Evolutionary conservation across 805 yeast genomes (phyloP), one percentile per base, ranked within the genome.

Genomic region (Yamadazyma olivae): DNA sequence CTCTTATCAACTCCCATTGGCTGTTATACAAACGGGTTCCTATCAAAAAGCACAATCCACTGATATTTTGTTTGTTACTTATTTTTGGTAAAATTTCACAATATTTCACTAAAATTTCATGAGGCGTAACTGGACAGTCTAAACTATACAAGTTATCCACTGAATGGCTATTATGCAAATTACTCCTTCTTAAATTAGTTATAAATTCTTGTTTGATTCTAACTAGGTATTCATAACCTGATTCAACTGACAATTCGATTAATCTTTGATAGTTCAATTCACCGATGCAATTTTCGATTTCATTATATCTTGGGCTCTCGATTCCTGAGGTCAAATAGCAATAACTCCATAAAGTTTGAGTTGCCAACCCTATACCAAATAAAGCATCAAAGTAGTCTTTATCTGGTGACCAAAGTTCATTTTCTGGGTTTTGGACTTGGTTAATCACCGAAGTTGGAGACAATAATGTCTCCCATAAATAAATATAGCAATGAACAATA

Each of bases 1-100:
- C 73, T 31, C 70, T 51, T 7, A 67, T 53, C 6, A 65, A 54
- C 32, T 64, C 68, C 70, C 71, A 67, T 39, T 66, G 72, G 40
- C 70, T 59, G 26, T 49, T 51, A 31, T 64, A 45, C 17, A 67
- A 49, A 27, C 53, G 57, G 0, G 64, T 55, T 1, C 70, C 70
- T 6, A 68, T 59, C 24, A 66, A 49, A 40, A 65, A 62, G 33
- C 74, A 68, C 9, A 68, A 49, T 3, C 74, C 74, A 39, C 68
- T 57, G 15, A 68, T 56, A 31, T 67, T 61, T 36, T 68, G 63
- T 38, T 59, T 61, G 35, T 57, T 49, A 14, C 57, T 40, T n/a
- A 68, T 57, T 10, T 35, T 36, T 1, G 65, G 61, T 20, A 67
- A 51, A 3, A 59, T 28, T 14, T 56, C 61, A 36, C 68, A 54